A percentile compares a stretch with the other conserved stretches of the same genome.
These are phyloP conservation scores for Curvularia hawaiiensis DNA, from an alignment of 2,329 filamentous ascomycete species.

Conservation along the genomic window DNA sequence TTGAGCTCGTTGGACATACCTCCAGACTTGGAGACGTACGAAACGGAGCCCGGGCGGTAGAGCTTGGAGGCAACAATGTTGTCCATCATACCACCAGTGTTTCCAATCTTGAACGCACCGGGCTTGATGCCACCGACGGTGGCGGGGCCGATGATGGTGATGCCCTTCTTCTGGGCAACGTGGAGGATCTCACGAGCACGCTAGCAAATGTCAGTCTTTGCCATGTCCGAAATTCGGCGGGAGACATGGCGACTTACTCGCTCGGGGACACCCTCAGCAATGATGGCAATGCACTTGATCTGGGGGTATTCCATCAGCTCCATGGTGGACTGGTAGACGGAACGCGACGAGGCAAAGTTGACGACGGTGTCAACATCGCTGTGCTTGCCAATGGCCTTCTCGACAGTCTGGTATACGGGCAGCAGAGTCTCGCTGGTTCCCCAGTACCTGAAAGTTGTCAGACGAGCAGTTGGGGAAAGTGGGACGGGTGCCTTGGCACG, in stretches of 20 bases:
- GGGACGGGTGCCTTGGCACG: slow-evolving; percentile 38
- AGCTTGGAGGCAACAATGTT: slow-evolving; percentile 99
- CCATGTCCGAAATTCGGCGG: not conserved
- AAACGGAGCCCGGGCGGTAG: slow-evolving; percentile 98
- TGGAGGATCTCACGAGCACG: slow-evolving; percentile 98
- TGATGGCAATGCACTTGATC: slow-evolving; percentile 98
- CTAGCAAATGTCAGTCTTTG: slow-evolving; percentile 51
- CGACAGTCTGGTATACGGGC: slow-evolving; percentile 93
- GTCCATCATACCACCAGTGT: slow-evolving; percentile 99
- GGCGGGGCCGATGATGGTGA: slow-evolving; percentile 98
- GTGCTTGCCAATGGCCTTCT: slow-evolving; percentile 96
- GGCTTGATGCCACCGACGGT: slow-evolving; percentile 99
- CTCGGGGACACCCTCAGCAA: slow-evolving; percentile 98
- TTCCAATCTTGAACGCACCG: slow-evolving; percentile 99
- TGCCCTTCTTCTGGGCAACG: slow-evolving; percentile 95
- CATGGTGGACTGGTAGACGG: slow-evolving; percentile 98
- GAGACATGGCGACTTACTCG: slow-evolving; percentile 66
- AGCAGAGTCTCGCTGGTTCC: slow-evolving; percentile 98
- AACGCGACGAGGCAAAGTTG: slow-evolving; percentile 99
- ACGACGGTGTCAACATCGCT: slow-evolving; percentile 95
- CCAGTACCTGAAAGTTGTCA: slow-evolving; percentile 73
- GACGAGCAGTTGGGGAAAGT: slow-evolving; percentile 21
- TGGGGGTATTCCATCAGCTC: slow-evolving; percentile 97
- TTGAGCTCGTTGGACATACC: slow-evolving; percentile 99
- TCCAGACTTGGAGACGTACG: slow-evolving; percentile 99